Evolutionary conservation across 768 basidiomycete species (phyloP), one percentile per base, ranked within the genome.

Genomic region (Boletus rex-veris): DNA sequence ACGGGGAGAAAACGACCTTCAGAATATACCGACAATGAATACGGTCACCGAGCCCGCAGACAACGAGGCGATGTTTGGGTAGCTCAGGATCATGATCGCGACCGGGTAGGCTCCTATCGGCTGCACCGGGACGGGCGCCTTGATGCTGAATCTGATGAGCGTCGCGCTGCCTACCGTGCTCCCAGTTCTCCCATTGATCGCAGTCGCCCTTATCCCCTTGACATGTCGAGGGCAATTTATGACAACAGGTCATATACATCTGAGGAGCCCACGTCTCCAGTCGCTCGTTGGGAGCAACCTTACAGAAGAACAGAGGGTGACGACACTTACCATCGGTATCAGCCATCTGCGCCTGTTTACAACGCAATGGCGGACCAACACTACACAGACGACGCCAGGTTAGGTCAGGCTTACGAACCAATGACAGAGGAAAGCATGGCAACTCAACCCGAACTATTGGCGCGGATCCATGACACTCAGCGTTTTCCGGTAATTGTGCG

Each of bases 381-480:
- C 10, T 47, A 55, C 15, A 26, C 24, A 21, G 39, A 54, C 30
- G 44, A 62, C 9, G 19, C 14, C 16, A 30, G 64, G 45, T 18
- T 47, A 28, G 53, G 52, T 39, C 51, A 44, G 5, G 36, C 33
- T 8, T 55, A 64, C 48, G 61, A 66, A 12, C 52, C 55, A 37
- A 45, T 31, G 38, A 9, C 1, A 36, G 58, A 54, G 33, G 62
- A 61, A 33, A 52, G 57, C 43, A 42, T 21, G 56, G 60, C 58
- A 4, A 11, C 3, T 21, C 56, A 54, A 36, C 42, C 61, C 5
- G 60, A 64, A 58, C 44, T 68, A 12, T 50, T 69, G 54, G 56
- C 63, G 7, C 67, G 67, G 44, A 67, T 68, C 36, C 59, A 54
- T n/a, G 51, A 55, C 24, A 61, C 50, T 15, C 66, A 60, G 28